Evolutionary conservation across 441 rosid genomes (phyloP).

Genomic region (Pelargonium cotyledonis): DNA sequence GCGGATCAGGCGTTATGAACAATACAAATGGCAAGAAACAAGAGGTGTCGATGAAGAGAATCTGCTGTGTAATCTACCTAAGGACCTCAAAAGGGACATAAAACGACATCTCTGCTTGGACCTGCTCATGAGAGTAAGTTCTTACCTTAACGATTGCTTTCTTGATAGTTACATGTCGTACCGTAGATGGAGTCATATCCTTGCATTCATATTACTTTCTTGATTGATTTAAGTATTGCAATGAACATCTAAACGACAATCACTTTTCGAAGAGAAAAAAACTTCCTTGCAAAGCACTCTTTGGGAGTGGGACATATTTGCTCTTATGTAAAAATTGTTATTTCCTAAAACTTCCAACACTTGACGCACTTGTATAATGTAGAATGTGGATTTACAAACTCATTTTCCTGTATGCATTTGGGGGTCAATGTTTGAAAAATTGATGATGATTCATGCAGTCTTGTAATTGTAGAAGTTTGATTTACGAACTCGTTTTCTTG

Average conservation of each 20-base stretch:
- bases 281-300: neutral
- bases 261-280: neutral
- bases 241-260: no score
- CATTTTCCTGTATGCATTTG: constrained; percentile 4
- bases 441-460: no score
- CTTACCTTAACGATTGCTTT: neutral
- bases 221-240: no score
- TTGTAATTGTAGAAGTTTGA: no score
- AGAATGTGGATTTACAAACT: neutral
- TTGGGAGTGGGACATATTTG: neutral
- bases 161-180: no score
- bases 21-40: constrained; percentile 35
- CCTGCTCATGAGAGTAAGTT: constrained; percentile 30
- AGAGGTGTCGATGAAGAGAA: constrained; percentile 34
- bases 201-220: no score
- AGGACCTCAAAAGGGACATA: constrained; percentile 32
- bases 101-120: constrained; percentile 34
- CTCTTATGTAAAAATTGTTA: neutral
- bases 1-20: constrained; percentile 26
- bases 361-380: neutral
- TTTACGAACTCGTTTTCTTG: no score
- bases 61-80: constrained; percentile 25
- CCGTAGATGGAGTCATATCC: no score
- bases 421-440: constrained; percentile 21
- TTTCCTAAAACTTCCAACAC: neutral